A percentile compares a stretch with the other conserved stretches of the same genome.
Evolutionary conservation across 83 land plant species (phyloP).

Genomic region (Picea engelmannii): DNA sequence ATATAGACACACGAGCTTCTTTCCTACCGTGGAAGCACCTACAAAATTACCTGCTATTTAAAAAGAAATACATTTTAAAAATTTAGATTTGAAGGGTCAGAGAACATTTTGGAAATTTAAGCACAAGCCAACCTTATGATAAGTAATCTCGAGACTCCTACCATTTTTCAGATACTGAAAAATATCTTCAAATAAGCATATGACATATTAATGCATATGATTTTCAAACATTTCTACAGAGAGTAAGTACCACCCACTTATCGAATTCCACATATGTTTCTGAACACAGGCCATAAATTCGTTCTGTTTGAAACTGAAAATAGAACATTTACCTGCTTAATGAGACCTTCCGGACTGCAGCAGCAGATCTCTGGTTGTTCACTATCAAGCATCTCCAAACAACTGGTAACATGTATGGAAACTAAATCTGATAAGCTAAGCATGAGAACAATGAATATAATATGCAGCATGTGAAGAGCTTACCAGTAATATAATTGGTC

Average conservation of each 20-base stretch:
- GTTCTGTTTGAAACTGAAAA: not conserved
- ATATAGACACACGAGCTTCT: not conserved
- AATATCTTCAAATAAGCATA: constrained; percentile 7
- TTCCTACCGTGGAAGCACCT: not conserved
- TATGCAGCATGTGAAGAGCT: not conserved
- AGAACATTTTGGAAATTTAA: not conserved
- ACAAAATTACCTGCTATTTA: not conserved
- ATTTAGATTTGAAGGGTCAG: not conserved
- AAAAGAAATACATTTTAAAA: too few relatives aligned
- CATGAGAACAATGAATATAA: not conserved
- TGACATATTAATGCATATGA: not conserved
- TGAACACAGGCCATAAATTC: not conserved
- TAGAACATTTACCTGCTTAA: constrained; percentile 22
- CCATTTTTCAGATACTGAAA: constrained; percentile 14
- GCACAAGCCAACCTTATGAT: not conserved
- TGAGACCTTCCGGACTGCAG: constrained; percentile 38
- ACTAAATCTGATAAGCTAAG: constrained; percentile 10
- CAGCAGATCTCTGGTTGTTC: constrained; percentile 24
- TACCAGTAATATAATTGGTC: not conserved
- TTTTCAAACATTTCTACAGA: not conserved
- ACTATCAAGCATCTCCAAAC: constrained; percentile 37
- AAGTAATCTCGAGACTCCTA: not conserved
- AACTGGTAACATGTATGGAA: constrained; percentile 20
- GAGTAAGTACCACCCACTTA: not conserved
- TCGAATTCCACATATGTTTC: not conserved